Evolutionary conservation across 129 eudicot species (phyloP).

Genomic region (Flaveria robusta): DNA sequence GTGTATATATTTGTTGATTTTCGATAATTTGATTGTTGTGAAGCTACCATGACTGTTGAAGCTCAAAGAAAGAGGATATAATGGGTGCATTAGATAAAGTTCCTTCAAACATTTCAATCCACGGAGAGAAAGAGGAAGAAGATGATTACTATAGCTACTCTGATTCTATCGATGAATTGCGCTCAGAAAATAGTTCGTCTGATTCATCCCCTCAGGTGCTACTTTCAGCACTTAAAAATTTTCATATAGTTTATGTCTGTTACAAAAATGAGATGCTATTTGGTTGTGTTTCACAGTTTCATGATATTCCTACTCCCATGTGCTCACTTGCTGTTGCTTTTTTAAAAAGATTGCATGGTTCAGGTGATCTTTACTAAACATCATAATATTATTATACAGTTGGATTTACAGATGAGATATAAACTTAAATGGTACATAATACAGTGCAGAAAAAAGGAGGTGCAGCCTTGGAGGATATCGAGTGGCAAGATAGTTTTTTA

Average conservation of each 20-base stretch:
- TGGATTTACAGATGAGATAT: neutral
- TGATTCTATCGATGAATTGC: conserved; percentile 49
- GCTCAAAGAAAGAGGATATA: conserved; percentile 34
- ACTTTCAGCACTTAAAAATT: conserved; percentile 13
- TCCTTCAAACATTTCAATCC: conserved; percentile 49
- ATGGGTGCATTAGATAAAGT: conserved; percentile 36
- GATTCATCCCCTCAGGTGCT: conserved; percentile 53
- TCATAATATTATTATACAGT: neutral
- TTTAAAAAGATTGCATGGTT: conserved; percentile 48
- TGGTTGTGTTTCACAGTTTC: conserved; percentile 27
- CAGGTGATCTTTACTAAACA: conserved; percentile 34
- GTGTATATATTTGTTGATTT: conserved; percentile 39
- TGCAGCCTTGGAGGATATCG: conserved; percentile 53
- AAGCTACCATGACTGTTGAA: conserved; percentile 39
- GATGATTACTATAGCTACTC: conserved; percentile 67
- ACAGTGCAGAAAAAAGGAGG: conserved; percentile 67
- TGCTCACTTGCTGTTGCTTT: conserved; percentile 48
- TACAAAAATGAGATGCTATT: neutral
- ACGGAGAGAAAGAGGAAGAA: conserved; percentile 50
- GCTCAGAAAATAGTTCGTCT: conserved; percentile 49
- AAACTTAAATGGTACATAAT: conserved; percentile 15
- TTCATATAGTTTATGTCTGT: neutral
- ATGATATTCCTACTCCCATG: conserved; percentile 43
- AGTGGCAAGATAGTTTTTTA: conserved; percentile 50
- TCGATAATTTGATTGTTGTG: conserved; percentile 35